phyloP scores from a whole-genome alignment of 495 filamentous ascomycete species.

The Staphylotrichum tortipilum region DNA sequence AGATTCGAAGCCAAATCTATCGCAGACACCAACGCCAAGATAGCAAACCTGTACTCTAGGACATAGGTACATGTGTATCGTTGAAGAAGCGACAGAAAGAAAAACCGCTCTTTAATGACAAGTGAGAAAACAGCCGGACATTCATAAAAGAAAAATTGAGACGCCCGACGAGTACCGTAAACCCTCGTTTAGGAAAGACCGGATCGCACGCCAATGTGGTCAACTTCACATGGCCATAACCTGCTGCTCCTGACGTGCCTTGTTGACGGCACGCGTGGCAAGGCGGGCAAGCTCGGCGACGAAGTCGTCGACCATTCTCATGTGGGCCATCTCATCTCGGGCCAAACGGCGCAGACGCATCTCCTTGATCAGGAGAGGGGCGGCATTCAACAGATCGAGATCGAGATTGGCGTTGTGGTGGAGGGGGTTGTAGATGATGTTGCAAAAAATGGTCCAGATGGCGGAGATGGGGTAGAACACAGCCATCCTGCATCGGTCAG shows the following conservation, averaged over 20 bases:
- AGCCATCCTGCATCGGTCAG: slow-evolving; percentile 27
- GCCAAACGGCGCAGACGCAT: slow-evolving; percentile 34
- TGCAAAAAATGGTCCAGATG: slow-evolving; percentile 43
- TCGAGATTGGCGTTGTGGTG: slow-evolving; percentile 39
- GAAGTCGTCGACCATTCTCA: slow-evolving; percentile 42
- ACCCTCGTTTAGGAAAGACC: too few relatives aligned
- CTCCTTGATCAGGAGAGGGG: slow-evolving; percentile 35
- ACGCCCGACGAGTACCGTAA: too few relatives aligned
- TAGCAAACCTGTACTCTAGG: too few relatives aligned
- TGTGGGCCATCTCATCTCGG: slow-evolving; percentile 36
- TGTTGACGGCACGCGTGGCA: slow-evolving; percentile 7
- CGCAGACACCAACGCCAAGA: too few relatives aligned
- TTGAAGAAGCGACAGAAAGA: too few relatives aligned
- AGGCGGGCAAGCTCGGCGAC: slow-evolving; percentile 38
- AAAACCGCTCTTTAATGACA: too few relatives aligned
- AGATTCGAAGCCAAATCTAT: too few relatives aligned
- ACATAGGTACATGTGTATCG: too few relatives aligned
- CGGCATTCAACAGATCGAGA: slow-evolving; percentile 32
- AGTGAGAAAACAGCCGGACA: too few relatives aligned
- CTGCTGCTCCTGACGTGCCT: slow-evolving; percentile 5
- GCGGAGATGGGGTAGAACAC: slow-evolving; percentile 48
- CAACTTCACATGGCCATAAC: not conserved
- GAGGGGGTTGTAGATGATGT: slow-evolving; percentile 40
- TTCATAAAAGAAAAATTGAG: too few relatives aligned
- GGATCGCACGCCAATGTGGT: too few relatives aligned